Conservation (phyloP, 495 filamentous ascomycete species). For the Chaetomium cochliodes region DNA sequence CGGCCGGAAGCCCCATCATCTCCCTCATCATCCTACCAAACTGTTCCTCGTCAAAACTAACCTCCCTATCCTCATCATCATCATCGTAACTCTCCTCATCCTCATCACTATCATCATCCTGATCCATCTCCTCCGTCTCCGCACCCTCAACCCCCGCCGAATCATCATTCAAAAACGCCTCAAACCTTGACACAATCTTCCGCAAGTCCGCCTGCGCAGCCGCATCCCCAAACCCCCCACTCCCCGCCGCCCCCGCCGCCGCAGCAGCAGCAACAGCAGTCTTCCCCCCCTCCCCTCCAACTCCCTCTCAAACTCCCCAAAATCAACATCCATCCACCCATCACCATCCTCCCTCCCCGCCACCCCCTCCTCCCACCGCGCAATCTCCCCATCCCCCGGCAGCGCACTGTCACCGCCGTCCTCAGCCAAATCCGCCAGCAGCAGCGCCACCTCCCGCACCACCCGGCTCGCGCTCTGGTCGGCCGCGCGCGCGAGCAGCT, state of each 20-base stretch:
- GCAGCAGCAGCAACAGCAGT: too few relatives aligned
- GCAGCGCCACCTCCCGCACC: slow-evolving; percentile 68
- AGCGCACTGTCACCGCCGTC: slow-evolving; percentile 56
- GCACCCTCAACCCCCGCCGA: slow-evolving; percentile 75
- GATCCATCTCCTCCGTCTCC: slow-evolving; percentile 71
- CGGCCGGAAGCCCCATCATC: slow-evolving; percentile 79
- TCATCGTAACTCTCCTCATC: slow-evolving; percentile 41
- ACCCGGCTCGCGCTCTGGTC: slow-evolving; percentile 62
- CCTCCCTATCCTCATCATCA: slow-evolving; percentile 67
- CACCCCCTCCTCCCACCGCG: slow-evolving; percentile 57
- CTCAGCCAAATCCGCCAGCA: slow-evolving; percentile 66
- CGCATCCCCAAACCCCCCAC: slow-evolving; percentile 67
- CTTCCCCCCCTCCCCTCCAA: slow-evolving; percentile 40
- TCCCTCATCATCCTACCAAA: slow-evolving; percentile 87
- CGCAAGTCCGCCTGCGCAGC: slow-evolving; percentile 77
- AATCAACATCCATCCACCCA: slow-evolving; percentile 91
- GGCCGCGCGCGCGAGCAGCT: slow-evolving; percentile 73
- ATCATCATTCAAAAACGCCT: slow-evolving; percentile 90
- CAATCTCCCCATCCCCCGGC: slow-evolving; percentile 72
- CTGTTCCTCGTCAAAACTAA: slow-evolving; percentile 79
- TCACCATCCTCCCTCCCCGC: slow-evolving; percentile 70
- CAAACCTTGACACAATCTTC: slow-evolving; percentile 87
- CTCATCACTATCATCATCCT: slow-evolving; percentile 53
- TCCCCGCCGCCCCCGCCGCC: too few relatives aligned
- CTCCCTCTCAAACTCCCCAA: slow-evolving; percentile 81